A percentile compares a stretch with the other conserved stretches of the same genome.
phyloP scores from a whole-genome alignment of 2,329 filamentous ascomycete species.

The Ophiosphaerella herpotricha region DNA sequence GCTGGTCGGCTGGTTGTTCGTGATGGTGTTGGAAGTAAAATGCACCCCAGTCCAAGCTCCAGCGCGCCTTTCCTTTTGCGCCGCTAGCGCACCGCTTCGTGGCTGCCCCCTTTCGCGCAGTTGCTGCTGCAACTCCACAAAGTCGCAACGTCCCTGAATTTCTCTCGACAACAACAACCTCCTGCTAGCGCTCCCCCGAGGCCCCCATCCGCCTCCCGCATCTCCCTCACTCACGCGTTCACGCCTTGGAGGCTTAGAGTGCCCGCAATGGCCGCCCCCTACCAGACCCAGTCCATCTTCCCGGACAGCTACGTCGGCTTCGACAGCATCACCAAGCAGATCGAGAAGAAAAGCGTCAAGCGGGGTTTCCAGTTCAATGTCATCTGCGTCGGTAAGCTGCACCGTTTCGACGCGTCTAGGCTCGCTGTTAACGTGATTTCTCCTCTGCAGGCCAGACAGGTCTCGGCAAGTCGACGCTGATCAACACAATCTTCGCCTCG shows the following conservation, averaged over 20 bases:
- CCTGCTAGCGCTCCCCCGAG: conserved; percentile 18
- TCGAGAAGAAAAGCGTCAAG: conserved; percentile 99
- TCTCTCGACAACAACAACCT: conserved; percentile 30
- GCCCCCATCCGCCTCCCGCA: conserved; percentile 14
- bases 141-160: conserved; percentile 41
- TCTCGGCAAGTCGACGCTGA: conserved; percentile 96
- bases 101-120: conserved; percentile 48
- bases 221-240: conserved; percentile 6
- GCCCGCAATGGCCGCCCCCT: conserved; percentile 66
- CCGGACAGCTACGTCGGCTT: conserved; percentile 99
- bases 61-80: conserved; percentile 28
- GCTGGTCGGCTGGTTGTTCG: conserved; percentile 7
- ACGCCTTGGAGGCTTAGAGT: conserved; percentile 29
- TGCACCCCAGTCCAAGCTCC: conserved; percentile 31
- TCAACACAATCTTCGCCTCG: conserved; percentile 99
- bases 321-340: conserved; percentile 99
- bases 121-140: conserved; percentile 35
- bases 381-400: conserved; percentile 91
- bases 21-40: conserved; percentile 37
- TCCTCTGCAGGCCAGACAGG: conserved; percentile 81
- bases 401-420: not conserved
- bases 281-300: conserved; percentile 68
- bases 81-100: conserved; percentile 43
- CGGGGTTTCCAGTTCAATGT: conserved; percentile 99
- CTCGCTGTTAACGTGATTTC: conserved; percentile 8